Conservation (phyloP, 2,329 filamentous ascomycete species). For the Ophiostoma australiae region DNA sequence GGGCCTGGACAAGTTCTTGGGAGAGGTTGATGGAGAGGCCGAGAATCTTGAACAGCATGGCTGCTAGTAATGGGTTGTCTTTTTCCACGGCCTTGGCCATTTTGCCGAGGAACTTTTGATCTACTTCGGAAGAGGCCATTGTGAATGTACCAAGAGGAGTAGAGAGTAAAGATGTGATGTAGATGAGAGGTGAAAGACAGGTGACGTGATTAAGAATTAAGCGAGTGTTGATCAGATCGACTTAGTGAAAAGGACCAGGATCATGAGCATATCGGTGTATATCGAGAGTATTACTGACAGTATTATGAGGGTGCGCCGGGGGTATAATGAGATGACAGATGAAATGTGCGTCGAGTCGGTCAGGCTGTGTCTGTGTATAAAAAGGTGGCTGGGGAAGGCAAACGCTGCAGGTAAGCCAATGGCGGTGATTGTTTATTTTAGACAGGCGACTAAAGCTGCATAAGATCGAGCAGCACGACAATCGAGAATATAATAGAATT, state of each 20-base stretch:
- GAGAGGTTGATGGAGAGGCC: conserved; percentile 86
- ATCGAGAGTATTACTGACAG: not conserved
- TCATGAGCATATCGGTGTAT: conserved; percentile 14
- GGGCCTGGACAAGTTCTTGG: conserved; percentile 73
- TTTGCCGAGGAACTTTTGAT: conserved; percentile 92
- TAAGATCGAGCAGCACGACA: not conserved
- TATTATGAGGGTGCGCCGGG: not conserved
- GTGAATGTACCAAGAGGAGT: conserved; percentile 23
- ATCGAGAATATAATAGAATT: not conserved
- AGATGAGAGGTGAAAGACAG: not conserved
- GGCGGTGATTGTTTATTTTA: not conserved
- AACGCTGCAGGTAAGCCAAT: not conserved
- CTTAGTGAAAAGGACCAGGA: conserved; percentile 23
- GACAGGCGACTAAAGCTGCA: conserved; percentile 6
- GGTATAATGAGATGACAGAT: not conserved
- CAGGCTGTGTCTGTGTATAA: conserved; percentile 3
- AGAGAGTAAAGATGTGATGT: not conserved
- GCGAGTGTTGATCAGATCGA: not conserved
- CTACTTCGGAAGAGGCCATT: conserved; percentile 96
- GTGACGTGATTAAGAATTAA: conserved; percentile 12
- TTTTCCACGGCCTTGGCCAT: conserved; percentile 75
- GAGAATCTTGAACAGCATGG: conserved; percentile 83
- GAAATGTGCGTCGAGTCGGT: conserved; percentile 4
- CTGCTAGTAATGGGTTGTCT: conserved; percentile 73
- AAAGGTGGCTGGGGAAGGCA: conserved; percentile 12